Base-by-base conservation (phyloP, 768 basidiomycete genomes). In the Termitomyces sp. region DNA sequence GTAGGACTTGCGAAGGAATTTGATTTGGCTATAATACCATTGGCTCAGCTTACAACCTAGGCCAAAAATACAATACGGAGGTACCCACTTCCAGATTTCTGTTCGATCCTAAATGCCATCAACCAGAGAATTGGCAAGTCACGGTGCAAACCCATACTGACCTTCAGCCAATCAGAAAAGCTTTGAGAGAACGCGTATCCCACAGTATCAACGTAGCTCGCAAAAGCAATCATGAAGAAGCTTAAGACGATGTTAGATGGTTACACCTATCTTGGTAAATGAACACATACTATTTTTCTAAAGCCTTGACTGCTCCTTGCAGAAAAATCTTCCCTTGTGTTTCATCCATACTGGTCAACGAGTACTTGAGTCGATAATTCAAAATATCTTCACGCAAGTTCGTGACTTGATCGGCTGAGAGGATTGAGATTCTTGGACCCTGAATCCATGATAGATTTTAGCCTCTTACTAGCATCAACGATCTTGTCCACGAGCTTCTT, bases 141-240 rank as follows among this genome's bases (percentile, higher is more conserved):
- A n/a, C 39, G 8, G n/a, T 26, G 18, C 16, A 49, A 22, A 18
- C 20, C 0, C 16, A 47, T 5, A 66, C 75, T 31, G 33, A 88
- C 90, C 80, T 87, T 87, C 34, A 97, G 72, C 94, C 94, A 98
- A n/a, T 81, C 77, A 0, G 87, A 87, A 70, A 98, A 98, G 12
- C 80, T 85, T 60, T 85, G 82, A 42, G 75, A 70, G 67, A 88
- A 83, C 54, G 79, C 72, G 62, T 82, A 75, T 1, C 18, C 45
- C 13, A 86, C 80, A 28, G 80, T 77, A 53, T 88, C 82, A 5
- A 96, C 86, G 64, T 90, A 99, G 59, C 86, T 91, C 2, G 94
- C 90, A 65, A 98, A 99, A 0, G 89, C 90, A 58, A 98, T 90
- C 64, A 94, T 84, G 73, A 98, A 98, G 75, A 96, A 97, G 70